Evolutionary conservation across 192 early-diverging fungal genomes (phyloP), one percentile per base, ranked within the genome.

Genomic region (Coemansia sp.): DNA sequence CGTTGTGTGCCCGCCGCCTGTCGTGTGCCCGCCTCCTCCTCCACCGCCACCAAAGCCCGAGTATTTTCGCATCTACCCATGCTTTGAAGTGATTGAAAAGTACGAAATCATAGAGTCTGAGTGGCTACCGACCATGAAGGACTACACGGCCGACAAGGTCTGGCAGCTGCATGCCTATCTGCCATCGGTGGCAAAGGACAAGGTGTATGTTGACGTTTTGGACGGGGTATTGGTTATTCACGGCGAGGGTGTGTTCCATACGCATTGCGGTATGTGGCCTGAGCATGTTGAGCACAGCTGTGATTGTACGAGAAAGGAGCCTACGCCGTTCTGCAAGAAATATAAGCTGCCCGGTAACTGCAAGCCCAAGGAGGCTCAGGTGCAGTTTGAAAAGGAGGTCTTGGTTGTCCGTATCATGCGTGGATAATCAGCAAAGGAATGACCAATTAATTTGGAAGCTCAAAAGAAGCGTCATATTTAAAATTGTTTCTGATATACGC

Each of bases 141-240:
- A 67, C 53, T 75, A 75, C 17, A 53, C 40, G 46, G 72, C 72
- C 1, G 72, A 75, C 36, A 75, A 75, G 60, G 35, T 75, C 18
- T 75, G 72, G 72, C 72, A 68, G 60, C 65, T 75, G 35, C 72
- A 75, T 29, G 72, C 59, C 34, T 75, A 75, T 23, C 48, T 75
- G 52, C 72, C 72, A 0, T 54, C 48, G 13, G 72, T 60, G 37
- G 65, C 38, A 40, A 75, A 75, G 60, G 64, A 67, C 56, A 75
- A 75, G 72, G 60, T 75, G 33, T 59, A 59, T 28, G 65, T 75
- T 3, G 72, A 75, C 27, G 53, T 68, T 18, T 27, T 62, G 19
- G 65, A 64, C n/a, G 52, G 47, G 1, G 50, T 49, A 3, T 37
- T 75, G 46, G 65, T 68, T 17, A 54, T 75, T 10, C 72, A 66